Percentiles rank a stretch among this genome's conserved stretches.
Conservation (phyloP, 2,329 filamentous ascomycete species). For the Sporothrix protearum region DNA sequence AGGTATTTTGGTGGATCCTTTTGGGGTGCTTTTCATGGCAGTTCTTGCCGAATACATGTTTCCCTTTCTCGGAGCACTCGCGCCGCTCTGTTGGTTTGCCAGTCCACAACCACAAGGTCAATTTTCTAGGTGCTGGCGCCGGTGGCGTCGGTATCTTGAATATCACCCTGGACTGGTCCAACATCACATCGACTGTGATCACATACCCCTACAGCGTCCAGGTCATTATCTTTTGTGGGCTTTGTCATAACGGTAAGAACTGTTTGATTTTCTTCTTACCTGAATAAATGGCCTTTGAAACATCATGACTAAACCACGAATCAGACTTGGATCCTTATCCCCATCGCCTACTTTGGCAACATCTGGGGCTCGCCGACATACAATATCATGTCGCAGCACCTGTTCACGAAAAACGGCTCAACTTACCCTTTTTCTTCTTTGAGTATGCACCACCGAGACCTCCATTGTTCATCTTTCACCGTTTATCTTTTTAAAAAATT, state of each 20-base stretch:
- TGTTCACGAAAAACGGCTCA: slow-evolving; percentile 28
- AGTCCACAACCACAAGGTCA: slow-evolving; percentile 28
- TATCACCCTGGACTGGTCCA: slow-evolving; percentile 30
- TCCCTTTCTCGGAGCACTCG: slow-evolving; percentile 28
- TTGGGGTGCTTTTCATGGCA: slow-evolving; percentile 26
- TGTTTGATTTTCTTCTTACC: neutral
- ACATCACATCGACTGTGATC: slow-evolving; percentile 29
- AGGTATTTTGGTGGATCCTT: slow-evolving; percentile 25
- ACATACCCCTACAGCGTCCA: slow-evolving; percentile 29
- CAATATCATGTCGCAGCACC: slow-evolving; percentile 28
- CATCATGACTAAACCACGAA: neutral
- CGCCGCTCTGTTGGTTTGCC: slow-evolving; percentile 31
- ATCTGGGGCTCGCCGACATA: slow-evolving; percentile 28
- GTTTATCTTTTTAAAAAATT: neutral
- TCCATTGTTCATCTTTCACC: neutral
- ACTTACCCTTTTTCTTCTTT: slow-evolving; percentile 24
- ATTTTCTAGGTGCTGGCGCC: slow-evolving; percentile 29
- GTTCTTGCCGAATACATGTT: slow-evolving; percentile 29
- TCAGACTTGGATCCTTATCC: slow-evolving; percentile 30
- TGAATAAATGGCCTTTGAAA: neutral
- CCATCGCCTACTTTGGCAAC: slow-evolving; percentile 29
- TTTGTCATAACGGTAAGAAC: slow-evolving; percentile 25
- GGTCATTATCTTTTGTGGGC: slow-evolving; percentile 27
- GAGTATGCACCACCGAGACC: neutral
- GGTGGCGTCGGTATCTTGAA: slow-evolving; percentile 29